Base-by-base conservation (phyloP, 1,284 basidiomycete species). In the Tetrapyrgos nigripes region DNA sequence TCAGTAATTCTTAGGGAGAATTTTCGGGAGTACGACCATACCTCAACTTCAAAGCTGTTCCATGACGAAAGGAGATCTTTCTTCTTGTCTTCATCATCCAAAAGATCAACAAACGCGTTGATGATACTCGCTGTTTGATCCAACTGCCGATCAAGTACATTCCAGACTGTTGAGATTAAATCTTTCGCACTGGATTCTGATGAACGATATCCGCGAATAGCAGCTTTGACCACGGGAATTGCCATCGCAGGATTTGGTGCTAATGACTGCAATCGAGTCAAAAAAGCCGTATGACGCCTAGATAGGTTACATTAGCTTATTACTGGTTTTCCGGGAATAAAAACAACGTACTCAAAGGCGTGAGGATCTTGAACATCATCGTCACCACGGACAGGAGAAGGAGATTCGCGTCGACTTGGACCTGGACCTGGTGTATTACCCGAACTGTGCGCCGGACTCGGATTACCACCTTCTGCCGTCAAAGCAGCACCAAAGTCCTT, bases 21-120 rank as follows among this genome's bases (percentile, higher is more conserved):
- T n/a, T n/a, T n/a, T n/a, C 50, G n/a, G 26, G 29, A 58, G 44
- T 29, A 21, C 45, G n/a, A 46, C 44, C 79, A 56, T 68, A 91
- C 92, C 82, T 97, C 92, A 43, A 92, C 80, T 56, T 90, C 89
- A 72, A 96, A 94, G 0, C 86, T 86, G 60, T 92, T 92, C 90
- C 97, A 93, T 0, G 92, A 89, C 2, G 80, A 69, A 35, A 94
- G 74, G 0, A 98, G 69, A 46, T 88, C 89, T 24, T 80, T 78
- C 61, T 89, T 89, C 83, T 97, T 96, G 21, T 96, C 94, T 52
- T 88, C 87, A 49, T 93, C 92, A 3, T 92, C 91, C n/a, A 97
- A 73, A 9, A 94, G 73, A 63, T 93, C 92, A 8, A 94, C 88
- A 19, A 97, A 80, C 5, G 87, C 82, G 59, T 90, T 91, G 45